These are phyloP conservation scores for Acacia crassicarpa DNA, from an alignment of 306 rosid genomes.

Conservation along the genomic window DNA sequence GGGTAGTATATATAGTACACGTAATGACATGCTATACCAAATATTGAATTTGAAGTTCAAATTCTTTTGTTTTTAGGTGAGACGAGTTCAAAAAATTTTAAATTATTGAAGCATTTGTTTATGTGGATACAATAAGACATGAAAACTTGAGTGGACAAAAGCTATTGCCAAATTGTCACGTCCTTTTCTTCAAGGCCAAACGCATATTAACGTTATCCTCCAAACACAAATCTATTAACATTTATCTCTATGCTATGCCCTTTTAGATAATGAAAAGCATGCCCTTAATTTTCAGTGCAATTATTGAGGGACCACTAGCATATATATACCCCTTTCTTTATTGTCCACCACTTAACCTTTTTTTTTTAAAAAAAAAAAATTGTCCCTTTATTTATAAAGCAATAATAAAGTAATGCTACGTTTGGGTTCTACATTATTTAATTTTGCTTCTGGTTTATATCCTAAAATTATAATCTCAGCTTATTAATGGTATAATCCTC, in stretches of 20 bases:
- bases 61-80: background rate
- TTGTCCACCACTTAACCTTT: constrained; percentile 9
- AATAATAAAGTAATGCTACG: constrained; percentile 11
- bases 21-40: constrained; percentile 7
- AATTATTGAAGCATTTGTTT: background rate
- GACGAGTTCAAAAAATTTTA: background rate
- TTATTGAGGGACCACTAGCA: constrained; percentile 30
- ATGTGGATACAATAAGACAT: constrained; percentile 25
- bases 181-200: constrained; percentile 34
- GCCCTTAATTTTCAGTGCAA: constrained; percentile 15
- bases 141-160: constrained; percentile 22
- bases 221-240: background rate
- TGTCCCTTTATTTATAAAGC: constrained; percentile 11
- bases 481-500: background rate
- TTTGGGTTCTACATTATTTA: background rate
- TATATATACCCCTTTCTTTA: constrained; percentile 6
- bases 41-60: constrained; percentile 15
- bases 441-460: background rate
- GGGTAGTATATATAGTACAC: background rate
- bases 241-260: background rate
- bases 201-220: background rate
- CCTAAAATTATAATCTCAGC: background rate
- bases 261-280: constrained; percentile 28
- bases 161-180: constrained; percentile 8
- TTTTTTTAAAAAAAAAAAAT: too few relatives aligned